A percentile compares a stretch with the other conserved stretches of the same genome.
These are phyloP conservation scores for Nelumbo lutea DNA, from an alignment of 164 flowering plant genomes.

Conservation along the genomic window DNA sequence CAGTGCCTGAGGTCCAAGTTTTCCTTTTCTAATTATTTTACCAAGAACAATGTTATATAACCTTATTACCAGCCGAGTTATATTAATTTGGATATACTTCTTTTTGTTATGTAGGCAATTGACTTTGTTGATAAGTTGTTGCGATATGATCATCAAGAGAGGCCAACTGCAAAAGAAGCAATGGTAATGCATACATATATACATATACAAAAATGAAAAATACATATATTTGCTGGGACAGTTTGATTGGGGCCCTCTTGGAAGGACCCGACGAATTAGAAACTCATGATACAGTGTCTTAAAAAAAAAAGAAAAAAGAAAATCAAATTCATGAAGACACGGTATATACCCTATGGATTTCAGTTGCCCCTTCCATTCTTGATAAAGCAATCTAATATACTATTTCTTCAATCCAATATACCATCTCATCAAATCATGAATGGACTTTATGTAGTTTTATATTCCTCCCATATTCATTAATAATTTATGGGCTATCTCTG, in stretches of 20 bases:
- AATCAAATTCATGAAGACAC: too few relatives aligned
- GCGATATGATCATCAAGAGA: slow-evolving; percentile 93
- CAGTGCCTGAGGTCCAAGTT: slow-evolving; percentile 75
- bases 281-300: too few relatives aligned
- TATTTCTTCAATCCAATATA: background rate
- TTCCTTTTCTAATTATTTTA: background rate
- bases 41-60: background rate
- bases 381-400: too few relatives aligned
- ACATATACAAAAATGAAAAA: too few relatives aligned
- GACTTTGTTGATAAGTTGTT: slow-evolving; percentile 93
- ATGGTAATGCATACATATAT: slow-evolving; percentile 46
- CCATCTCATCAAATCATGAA: too few relatives aligned
- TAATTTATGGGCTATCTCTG: background rate
- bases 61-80: background rate
- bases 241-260: too few relatives aligned
- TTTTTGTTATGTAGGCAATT: slow-evolving; percentile 48
- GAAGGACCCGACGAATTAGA: background rate
- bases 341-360: too few relatives aligned
- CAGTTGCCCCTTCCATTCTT: too few relatives aligned
- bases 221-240: too few relatives aligned
- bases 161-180: slow-evolving; percentile 98
- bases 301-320: too few relatives aligned
- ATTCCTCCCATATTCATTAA: too few relatives aligned
- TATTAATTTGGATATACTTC: background rate
- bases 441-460: too few relatives aligned